Conservation (phyloP, 2,329 filamentous ascomycete genomes). For the Trichoderma harzianum region DNA sequence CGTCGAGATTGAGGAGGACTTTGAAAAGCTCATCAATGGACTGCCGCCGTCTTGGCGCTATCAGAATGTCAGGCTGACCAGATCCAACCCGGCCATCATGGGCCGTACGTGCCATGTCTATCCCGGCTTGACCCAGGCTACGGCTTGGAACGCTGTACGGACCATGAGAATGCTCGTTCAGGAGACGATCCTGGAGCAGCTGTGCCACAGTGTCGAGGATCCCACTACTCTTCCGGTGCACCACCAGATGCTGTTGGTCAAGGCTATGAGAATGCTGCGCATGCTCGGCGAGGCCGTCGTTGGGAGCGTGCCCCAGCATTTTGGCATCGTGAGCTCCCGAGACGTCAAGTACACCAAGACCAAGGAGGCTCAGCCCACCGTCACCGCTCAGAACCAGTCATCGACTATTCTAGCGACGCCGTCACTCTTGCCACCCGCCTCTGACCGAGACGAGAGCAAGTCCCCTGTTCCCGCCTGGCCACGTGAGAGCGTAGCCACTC, state of each 20-base stretch:
- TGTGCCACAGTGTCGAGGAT: constrained; percentile 35
- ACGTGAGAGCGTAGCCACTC: constrained; percentile 21
- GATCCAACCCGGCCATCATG: constrained; percentile 41
- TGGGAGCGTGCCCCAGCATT: constrained; percentile 48
- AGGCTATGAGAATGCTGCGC: constrained; percentile 37
- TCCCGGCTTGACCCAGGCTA: constrained; percentile 41
- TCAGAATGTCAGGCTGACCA: constrained; percentile 38
- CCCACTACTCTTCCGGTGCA: constrained; percentile 28
- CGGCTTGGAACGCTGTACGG: constrained; percentile 47
- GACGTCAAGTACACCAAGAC: constrained; percentile 31
- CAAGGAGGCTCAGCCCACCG: constrained; percentile 24
- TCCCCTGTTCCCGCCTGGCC: constrained; percentile 10
- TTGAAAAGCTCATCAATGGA: constrained; percentile 36
- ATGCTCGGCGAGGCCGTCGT: constrained; percentile 41
- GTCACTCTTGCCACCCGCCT: constrained; percentile 8
- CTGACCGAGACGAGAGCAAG: not conserved
- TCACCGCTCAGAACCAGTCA: constrained; percentile 30
- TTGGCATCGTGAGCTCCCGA: constrained; percentile 44
- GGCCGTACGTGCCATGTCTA: constrained; percentile 45
- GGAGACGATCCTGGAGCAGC: constrained; percentile 45
- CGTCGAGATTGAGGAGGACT: constrained; percentile 42
- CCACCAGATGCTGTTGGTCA: constrained; percentile 37
- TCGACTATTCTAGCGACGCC: constrained; percentile 31
- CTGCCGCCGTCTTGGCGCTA: constrained; percentile 43
- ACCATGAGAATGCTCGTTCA: constrained; percentile 46